These are phyloP conservation scores for Colletotrichum sp. DNA, from an alignment of 2,329 filamentous ascomycete species.

Conservation along the genomic window DNA sequence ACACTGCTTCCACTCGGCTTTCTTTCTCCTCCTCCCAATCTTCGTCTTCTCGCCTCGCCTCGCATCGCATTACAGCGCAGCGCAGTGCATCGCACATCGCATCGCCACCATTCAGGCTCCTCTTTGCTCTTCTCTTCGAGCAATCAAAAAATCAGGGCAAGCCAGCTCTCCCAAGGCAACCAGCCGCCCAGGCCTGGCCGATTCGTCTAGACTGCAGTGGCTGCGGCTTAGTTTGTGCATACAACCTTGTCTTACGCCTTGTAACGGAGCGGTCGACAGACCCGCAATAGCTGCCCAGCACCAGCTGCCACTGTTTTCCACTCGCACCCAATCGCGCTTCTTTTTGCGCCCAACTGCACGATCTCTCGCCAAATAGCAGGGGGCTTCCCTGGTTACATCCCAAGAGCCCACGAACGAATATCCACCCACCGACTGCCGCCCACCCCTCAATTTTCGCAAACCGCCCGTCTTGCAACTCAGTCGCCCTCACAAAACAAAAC, in stretches of 20 bases:
- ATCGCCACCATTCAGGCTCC: constrained; percentile 2
- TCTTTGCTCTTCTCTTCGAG: background rate
- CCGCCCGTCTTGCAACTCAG: constrained; percentile 8
- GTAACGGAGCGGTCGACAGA: constrained; percentile 17
- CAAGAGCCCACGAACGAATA: constrained; percentile 18
- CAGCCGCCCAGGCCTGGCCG: background rate
- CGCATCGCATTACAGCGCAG: background rate
- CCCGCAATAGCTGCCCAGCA: constrained; percentile 25
- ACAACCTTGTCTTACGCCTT: constrained; percentile 8
- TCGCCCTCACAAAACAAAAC: background rate
- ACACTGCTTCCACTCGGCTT: background rate
- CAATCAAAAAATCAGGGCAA: background rate
- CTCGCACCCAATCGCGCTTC: constrained; percentile 21
- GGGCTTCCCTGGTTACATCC: constrained; percentile 17
- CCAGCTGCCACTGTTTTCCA: constrained; percentile 20
- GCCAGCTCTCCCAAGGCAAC: background rate
- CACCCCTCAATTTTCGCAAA: constrained; percentile 22
- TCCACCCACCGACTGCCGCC: constrained; percentile 21
- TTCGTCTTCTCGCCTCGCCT: background rate
- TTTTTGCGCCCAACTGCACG: constrained; percentile 23
- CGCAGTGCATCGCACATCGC: background rate
- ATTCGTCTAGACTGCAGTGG: constrained; percentile 9
- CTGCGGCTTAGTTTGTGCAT: constrained; percentile 20
- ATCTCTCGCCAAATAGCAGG: constrained; percentile 21
- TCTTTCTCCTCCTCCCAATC: background rate